A percentile compares a stretch with the other conserved stretches of the same genome.
phyloP scores from a whole-genome alignment of 139 green algal species.

The Astrephomene gubernaculifera region DNA sequence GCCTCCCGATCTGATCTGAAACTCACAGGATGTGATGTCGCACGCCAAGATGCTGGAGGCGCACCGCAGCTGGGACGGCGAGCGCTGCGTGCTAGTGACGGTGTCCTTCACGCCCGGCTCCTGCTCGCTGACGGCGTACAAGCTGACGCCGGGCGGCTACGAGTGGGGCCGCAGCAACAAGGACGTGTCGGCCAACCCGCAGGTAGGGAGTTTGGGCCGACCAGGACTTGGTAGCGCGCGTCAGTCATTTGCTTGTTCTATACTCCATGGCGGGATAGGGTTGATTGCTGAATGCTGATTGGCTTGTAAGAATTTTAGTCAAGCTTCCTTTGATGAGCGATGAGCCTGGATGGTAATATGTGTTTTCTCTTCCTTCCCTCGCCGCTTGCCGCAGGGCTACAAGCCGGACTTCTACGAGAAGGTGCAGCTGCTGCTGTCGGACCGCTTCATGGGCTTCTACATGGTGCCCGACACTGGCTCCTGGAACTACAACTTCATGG shows the following conservation, averaged over 20 bases:
- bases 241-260: not conserved
- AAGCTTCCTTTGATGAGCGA: not conserved
- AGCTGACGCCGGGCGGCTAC: constrained; percentile 93
- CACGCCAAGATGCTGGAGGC: constrained; percentile 97
- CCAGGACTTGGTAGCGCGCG: too few species aligned
- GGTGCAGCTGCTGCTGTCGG: constrained; percentile 97
- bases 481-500: constrained; percentile 99
- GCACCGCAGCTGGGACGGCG: constrained; percentile 96
- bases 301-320: not conserved
- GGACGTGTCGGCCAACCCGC: constrained; percentile 85
- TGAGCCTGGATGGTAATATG: too few species aligned
- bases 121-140: constrained; percentile 96
- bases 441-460: constrained; percentile 99
- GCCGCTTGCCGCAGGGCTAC: constrained; percentile 80
- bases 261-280: too few species aligned
- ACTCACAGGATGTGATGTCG: constrained; percentile 85
- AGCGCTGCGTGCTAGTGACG: constrained; percentile 95
- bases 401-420: constrained; percentile 96
- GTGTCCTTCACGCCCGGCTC: constrained; percentile 97
- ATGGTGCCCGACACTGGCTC: constrained; percentile 90
- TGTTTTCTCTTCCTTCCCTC: too few species aligned
- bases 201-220: constrained; percentile 29
- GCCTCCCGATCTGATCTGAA: too few species aligned
- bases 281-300: not conserved
- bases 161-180: constrained; percentile 93